phyloP scores from a whole-genome alignment of 2,329 filamentous ascomycete genomes.

The Daldinia sp. region DNA sequence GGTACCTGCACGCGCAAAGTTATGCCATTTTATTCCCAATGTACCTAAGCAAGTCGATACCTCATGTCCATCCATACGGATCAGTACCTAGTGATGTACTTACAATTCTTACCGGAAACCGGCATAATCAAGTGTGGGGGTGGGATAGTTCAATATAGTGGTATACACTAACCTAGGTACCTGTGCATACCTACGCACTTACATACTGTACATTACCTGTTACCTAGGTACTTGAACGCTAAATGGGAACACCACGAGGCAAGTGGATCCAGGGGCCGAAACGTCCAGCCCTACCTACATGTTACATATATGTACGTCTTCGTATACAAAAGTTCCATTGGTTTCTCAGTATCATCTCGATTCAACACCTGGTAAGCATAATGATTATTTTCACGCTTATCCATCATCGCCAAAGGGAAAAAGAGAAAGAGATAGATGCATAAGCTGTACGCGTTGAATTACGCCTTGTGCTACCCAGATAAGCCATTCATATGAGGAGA shows the following conservation, averaged over 20 bases:
- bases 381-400: neutral
- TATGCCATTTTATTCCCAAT: neutral
- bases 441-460: neutral
- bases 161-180: too few species aligned
- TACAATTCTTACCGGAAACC: slow-evolving; percentile 1
- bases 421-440: neutral
- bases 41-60: neutral
- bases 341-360: neutral
- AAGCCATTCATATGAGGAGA: neutral
- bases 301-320: neutral
- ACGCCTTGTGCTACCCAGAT: neutral
- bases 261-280: neutral
- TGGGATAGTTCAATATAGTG: neutral
- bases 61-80: neutral
- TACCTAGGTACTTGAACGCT: neutral
- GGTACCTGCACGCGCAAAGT: neutral
- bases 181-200: too few species aligned
- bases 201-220: too few species aligned
- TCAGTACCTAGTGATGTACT: too few species aligned
- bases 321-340: neutral
- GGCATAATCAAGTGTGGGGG: slow-evolving; percentile 3
- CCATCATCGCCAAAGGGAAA: neutral
- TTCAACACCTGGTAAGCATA: neutral
- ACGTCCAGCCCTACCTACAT: neutral
- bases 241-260: slow-evolving; percentile 3